Conservation (phyloP, 352 stramenopile genomes). For the Globisporangium recalcitrans region DNA sequence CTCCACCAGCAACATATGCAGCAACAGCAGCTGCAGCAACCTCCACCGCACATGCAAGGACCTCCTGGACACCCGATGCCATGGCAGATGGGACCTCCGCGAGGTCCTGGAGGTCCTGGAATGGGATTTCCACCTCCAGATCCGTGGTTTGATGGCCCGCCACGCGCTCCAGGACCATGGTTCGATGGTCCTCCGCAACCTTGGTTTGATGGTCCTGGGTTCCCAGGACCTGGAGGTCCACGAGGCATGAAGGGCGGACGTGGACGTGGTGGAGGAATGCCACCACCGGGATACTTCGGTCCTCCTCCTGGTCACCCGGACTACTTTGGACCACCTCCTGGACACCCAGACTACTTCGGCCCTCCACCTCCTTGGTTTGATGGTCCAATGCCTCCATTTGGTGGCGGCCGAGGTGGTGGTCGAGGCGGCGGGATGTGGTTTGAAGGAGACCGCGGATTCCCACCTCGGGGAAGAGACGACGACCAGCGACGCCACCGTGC, state of each 20-base stretch:
- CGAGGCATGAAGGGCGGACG: slow-evolving; percentile 39
- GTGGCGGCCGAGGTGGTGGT: slow-evolving; percentile 32
- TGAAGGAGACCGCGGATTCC: slow-evolving; percentile 33
- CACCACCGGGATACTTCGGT: slow-evolving; percentile 65
- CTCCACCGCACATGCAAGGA: slow-evolving; percentile 19
- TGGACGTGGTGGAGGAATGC: slow-evolving; percentile 42
- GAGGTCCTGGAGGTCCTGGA: slow-evolving; percentile 35
- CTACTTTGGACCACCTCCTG: slow-evolving; percentile 67
- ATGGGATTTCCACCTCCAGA: slow-evolving; percentile 59
- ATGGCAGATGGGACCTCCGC: slow-evolving; percentile 34
- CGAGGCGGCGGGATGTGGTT: slow-evolving; percentile 38
- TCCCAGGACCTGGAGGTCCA: slow-evolving; percentile 39
- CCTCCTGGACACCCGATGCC: slow-evolving; percentile 26
- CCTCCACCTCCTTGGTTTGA: slow-evolving; percentile 69
- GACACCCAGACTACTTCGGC: slow-evolving; percentile 75
- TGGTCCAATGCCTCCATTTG: slow-evolving; percentile 47
- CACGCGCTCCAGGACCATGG: slow-evolving; percentile 59
- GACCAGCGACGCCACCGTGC: slow-evolving; percentile 42
- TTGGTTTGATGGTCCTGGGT: slow-evolving; percentile 73
- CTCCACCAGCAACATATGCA: slow-evolving; percentile 18
- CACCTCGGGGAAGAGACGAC: slow-evolving; percentile 33
- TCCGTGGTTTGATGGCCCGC: slow-evolving; percentile 65
- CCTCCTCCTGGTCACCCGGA: slow-evolving; percentile 46
- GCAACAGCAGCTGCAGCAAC: slow-evolving; percentile 16
- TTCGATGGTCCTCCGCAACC: slow-evolving; percentile 66